Evolutionary conservation across 2,329 filamentous ascomycete genomes (phyloP), one percentile per base, ranked within the genome.

Genomic region (Penicillium verrucosum): DNA sequence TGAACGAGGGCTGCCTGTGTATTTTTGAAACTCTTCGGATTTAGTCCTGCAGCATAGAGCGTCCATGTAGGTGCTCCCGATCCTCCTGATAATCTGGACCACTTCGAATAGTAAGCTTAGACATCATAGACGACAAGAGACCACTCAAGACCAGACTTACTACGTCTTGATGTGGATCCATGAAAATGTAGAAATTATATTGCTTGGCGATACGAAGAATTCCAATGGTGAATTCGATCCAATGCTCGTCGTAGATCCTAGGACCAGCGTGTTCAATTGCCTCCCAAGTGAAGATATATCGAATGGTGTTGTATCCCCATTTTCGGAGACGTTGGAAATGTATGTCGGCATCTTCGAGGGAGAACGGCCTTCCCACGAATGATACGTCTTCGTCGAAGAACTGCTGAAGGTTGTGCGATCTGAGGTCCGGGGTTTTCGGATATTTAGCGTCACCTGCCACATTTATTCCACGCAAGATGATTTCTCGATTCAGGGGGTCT

Each of bases 51-150:
- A 23, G 94, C 94, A 73, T 97, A 97, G 2, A 99, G 75, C 21
- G 95, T 99, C 94, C 95, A 99, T 85, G 97, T 89, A 1, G 95
- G 94, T 6, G 95, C 94, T 32, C 94, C 94, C 23, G 93, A 97
- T 45, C 94, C 94, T 43, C 94, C 94, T 8, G 90, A 92, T 69
- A 94, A 94, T 54, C 94, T 84, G 32, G 93, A 97, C 94, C 94
- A 99, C 87, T 89, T 57, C 7, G 3, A 32, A 21, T 42, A 18
- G 48, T 77, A 56, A 77, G 70, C 50, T 30, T 21, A 30, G n/a
- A 14, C 0, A 11, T 5, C 3, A 27, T 18, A 14, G 9, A 12
- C 5, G 5, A 29, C 14, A 30, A 6, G 2, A 14, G 7, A 18
- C 14, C 11, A 21, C 11, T 21, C 4, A 5, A 14, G 11, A 21